phyloP scores from a whole-genome alignment of 768 basidiomycete species.

The Naganishia friedmannii region DNA sequence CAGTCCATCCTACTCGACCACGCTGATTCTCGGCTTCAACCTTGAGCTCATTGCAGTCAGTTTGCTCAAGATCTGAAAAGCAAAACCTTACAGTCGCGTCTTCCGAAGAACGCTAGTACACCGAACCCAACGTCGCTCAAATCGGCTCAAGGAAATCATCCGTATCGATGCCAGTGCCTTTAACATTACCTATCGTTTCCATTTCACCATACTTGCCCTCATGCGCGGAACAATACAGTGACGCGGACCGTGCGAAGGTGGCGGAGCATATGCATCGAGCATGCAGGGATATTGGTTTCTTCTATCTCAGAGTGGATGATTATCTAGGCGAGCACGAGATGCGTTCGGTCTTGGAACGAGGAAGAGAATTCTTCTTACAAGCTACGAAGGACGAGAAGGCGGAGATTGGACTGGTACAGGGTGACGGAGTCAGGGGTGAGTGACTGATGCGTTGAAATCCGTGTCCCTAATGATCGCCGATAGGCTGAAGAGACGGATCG shows the following conservation, averaged over 20 bases:
- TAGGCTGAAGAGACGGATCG: not conserved
- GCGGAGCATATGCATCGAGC: slow-evolving; percentile 66
- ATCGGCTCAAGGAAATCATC: not conserved
- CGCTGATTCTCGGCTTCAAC: too few relatives aligned
- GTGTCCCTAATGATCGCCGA: slow-evolving; percentile 15
- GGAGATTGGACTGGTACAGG: slow-evolving; percentile 62
- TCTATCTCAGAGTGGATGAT: slow-evolving; percentile 61
- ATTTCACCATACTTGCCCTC: slow-evolving; percentile 63
- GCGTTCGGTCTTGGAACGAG: slow-evolving; percentile 65
- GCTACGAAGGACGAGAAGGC: slow-evolving; percentile 73
- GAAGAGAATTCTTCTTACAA: slow-evolving; percentile 67
- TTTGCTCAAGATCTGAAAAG: too few relatives aligned
- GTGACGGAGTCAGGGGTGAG: slow-evolving; percentile 74
- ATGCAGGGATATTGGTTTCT: slow-evolving; percentile 78
- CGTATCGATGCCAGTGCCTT: slow-evolving; percentile 14
- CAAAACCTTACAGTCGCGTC: not conserved
- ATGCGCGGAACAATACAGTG: slow-evolving; percentile 38
- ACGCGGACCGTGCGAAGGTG: slow-evolving; percentile 43
- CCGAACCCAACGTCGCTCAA: not conserved
- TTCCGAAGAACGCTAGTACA: too few relatives aligned
- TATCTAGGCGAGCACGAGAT: slow-evolving; percentile 60
- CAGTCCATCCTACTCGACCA: too few relatives aligned
- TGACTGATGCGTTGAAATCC: not conserved
- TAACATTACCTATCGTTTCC: slow-evolving; percentile 66
- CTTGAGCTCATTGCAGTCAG: too few relatives aligned